phyloP scores from a whole-genome alignment of 129 eudicot species.

The Escallonia rubra region DNA sequence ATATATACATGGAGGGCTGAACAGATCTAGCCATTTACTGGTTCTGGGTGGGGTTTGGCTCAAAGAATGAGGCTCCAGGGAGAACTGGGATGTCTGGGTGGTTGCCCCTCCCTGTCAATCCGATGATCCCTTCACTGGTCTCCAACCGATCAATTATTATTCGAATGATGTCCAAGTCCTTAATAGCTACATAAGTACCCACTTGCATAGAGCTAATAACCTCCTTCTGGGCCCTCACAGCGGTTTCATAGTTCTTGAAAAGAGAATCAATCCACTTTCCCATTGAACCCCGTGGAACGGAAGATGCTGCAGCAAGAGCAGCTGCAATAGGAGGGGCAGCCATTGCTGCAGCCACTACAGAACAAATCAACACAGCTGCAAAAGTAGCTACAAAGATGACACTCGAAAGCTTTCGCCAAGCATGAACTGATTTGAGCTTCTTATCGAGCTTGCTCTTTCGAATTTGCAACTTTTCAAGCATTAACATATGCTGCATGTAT shows the following conservation, averaged over 20 bases:
- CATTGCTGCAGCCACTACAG: slow-evolving; percentile 91
- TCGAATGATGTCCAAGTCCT: too few species aligned
- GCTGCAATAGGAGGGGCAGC: slow-evolving; percentile 87
- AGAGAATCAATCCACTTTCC: slow-evolving; percentile 86
- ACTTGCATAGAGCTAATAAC: too few species aligned
- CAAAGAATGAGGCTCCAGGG: too few species aligned
- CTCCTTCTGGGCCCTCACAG: slow-evolving; percentile 74
- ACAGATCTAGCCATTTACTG: too few species aligned
- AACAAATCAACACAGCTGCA: slow-evolving; percentile 79
- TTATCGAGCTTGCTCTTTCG: slow-evolving; percentile 62
- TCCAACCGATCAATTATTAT: too few species aligned
- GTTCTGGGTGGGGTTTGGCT: too few species aligned
- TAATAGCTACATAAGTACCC: too few species aligned
- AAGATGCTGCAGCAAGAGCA: slow-evolving; percentile 73
- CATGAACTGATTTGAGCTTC: slow-evolving; percentile 46
- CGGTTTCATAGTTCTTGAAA: slow-evolving; percentile 61
- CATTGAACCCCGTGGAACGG: slow-evolving; percentile 83
- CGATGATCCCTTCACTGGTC: too few species aligned
- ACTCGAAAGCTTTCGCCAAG: slow-evolving; percentile 76
- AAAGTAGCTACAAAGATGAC: slow-evolving; percentile 80
- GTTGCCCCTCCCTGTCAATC: too few species aligned
- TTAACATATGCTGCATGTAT: slow-evolving; percentile 57
- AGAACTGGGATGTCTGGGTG: too few species aligned
- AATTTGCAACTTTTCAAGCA: slow-evolving; percentile 74
- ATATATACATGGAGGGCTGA: too few species aligned